Evolutionary conservation across 2,329 filamentous ascomycete species (phyloP).

Genomic region (Arthrobotrys sinensis): DNA sequence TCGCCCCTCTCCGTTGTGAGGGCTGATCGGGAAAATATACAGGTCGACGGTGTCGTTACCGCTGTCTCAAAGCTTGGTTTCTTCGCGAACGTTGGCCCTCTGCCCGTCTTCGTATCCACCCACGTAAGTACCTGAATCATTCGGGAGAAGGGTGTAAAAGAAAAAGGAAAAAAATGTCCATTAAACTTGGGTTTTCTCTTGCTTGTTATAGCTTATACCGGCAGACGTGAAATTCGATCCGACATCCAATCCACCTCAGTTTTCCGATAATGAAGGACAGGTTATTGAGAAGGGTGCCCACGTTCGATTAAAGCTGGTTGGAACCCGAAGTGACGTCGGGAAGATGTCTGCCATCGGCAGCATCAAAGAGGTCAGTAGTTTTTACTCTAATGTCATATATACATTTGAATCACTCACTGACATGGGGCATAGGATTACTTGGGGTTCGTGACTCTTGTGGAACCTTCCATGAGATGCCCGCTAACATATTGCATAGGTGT

Average conservation of each 20-base stretch:
- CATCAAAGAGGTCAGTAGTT: slow-evolving; percentile 78
- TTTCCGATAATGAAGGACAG: slow-evolving; percentile 93
- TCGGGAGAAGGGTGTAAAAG: slow-evolving; percentile 32
- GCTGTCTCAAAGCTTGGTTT: slow-evolving; percentile 94
- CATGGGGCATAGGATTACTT: slow-evolving; percentile 47
- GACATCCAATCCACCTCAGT: slow-evolving; percentile 96
- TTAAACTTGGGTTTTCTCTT: slow-evolving; percentile 64
- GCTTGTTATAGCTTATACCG: slow-evolving; percentile 81
- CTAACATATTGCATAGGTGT: slow-evolving; percentile 43
- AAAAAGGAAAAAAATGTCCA: slow-evolving; percentile 32
- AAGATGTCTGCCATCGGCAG: slow-evolving; percentile 98
- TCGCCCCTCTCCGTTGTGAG: slow-evolving; percentile 50
- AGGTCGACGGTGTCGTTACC: slow-evolving; percentile 95
- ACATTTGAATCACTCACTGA: not conserved
- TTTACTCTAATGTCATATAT: not conserved
- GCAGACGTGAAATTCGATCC: slow-evolving; percentile 93
- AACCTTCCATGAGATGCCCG: not conserved
- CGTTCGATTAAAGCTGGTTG: slow-evolving; percentile 93
- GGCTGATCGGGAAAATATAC: slow-evolving; percentile 61
- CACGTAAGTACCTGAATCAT: slow-evolving; percentile 75
- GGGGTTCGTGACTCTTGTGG: slow-evolving; percentile 37
- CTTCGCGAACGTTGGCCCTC: slow-evolving; percentile 85
- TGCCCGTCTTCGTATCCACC: slow-evolving; percentile 84
- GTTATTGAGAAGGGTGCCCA: slow-evolving; percentile 95
- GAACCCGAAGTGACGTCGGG: slow-evolving; percentile 91